phyloP scores from a whole-genome alignment of 2,329 filamentous ascomycete species.

The Cladosporium sp. region DNA sequence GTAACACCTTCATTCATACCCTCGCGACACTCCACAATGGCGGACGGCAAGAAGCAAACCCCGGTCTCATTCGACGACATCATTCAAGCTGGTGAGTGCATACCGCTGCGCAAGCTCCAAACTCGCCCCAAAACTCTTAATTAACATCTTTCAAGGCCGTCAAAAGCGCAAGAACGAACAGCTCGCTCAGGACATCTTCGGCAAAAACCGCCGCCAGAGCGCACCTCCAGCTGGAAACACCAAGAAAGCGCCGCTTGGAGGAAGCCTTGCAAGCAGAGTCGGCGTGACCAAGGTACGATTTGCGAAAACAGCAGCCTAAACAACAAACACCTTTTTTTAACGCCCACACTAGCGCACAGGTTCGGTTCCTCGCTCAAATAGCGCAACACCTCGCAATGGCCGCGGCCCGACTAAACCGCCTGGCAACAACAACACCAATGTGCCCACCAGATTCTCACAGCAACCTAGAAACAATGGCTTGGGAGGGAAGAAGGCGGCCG shows the following conservation, averaged over 20 bases:
- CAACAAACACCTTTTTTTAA: background rate
- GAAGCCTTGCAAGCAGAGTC: conserved; percentile 65
- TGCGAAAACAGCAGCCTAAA: background rate
- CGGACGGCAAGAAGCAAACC: conserved; percentile 21
- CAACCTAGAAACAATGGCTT: conserved; percentile 28
- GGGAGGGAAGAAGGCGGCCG: conserved; percentile 20
- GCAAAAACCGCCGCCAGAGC: conserved; percentile 54
- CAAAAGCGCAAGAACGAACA: conserved; percentile 23
- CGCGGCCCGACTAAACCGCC: conserved; percentile 11
- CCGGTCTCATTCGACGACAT: conserved; percentile 47
- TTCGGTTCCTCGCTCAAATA: conserved; percentile 23
- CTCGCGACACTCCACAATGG: conserved; percentile 1
- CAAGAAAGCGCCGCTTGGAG: conserved; percentile 38
- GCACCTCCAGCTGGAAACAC: conserved; percentile 44
- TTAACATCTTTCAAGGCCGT: conserved; percentile 4
- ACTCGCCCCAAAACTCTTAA: background rate
- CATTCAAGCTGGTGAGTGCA: conserved; percentile 45
- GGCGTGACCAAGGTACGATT: conserved; percentile 64
- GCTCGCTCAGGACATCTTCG: conserved; percentile 69
- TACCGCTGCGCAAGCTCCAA: background rate
- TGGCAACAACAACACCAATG: conserved; percentile 18
- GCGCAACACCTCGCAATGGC: conserved; percentile 11
- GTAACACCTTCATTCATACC: no score
- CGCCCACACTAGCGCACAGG: conserved; percentile 20
- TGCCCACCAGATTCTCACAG: background rate